These are phyloP conservation scores for Fusarium heterosporum DNA, from an alignment of 2,329 filamentous ascomycete species.

Conservation along the genomic window DNA sequence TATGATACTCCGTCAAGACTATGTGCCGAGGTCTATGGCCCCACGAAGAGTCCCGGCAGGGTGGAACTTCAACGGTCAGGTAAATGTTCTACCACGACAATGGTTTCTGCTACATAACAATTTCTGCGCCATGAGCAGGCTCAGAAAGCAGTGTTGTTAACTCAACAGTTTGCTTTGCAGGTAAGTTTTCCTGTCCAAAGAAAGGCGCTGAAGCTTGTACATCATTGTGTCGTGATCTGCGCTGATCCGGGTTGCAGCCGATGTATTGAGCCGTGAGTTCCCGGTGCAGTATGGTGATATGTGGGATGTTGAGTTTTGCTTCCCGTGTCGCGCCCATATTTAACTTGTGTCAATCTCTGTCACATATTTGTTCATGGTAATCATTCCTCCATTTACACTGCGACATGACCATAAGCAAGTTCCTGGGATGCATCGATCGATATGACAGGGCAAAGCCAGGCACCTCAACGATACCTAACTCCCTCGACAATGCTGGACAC, in stretches of 20 bases:
- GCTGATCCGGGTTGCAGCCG: constrained; percentile 16
- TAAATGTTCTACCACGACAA: constrained; percentile 21
- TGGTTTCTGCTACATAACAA: neutral
- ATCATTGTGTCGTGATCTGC: constrained; percentile 17
- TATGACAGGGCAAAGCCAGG: neutral
- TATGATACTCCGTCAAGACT: constrained; percentile 12
- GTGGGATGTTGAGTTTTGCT: neutral
- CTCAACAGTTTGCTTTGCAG: no score
- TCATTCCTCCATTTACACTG: neutral
- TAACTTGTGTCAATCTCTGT: neutral
- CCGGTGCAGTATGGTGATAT: constrained; percentile 6
- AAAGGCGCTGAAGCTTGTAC: neutral
- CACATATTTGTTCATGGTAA: neutral
- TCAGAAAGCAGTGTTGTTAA: neutral
- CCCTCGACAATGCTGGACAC: constrained; percentile 7
- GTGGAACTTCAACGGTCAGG: constrained; percentile 34
- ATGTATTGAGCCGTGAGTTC: constrained; percentile 30
- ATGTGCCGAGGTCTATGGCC: constrained; percentile 37
- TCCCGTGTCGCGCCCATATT: neutral
- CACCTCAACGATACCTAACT: neutral
- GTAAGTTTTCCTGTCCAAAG: neutral
- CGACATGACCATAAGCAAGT: neutral
- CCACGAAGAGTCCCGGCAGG: constrained; percentile 28
- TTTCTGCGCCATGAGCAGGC: constrained; percentile 25
- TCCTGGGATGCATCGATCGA: neutral